Conservation (phyloP, 805 yeast species). For the Hemisphaericaspora nanyangensis region DNA sequence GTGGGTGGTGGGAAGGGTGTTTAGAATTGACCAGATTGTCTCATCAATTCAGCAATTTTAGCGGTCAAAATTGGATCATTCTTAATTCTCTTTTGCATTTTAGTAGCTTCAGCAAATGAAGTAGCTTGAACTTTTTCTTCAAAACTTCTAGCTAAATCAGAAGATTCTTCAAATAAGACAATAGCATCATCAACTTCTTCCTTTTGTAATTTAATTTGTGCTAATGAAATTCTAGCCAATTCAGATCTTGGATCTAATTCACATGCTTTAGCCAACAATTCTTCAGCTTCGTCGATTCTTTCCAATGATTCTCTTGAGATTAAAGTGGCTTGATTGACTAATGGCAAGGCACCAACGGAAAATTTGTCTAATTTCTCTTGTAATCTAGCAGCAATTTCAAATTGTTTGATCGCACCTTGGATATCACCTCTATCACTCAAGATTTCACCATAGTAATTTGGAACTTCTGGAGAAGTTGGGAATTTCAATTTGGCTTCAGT, state of each 20-base stretch:
- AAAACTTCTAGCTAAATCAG: constrained; percentile 74
- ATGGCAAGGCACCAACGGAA: constrained; percentile 83
- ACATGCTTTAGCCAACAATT: constrained; percentile 68
- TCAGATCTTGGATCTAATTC: constrained; percentile 85
- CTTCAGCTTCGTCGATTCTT: constrained; percentile 51
- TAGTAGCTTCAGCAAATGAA: constrained; percentile 88
- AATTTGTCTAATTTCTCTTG: constrained; percentile 67
- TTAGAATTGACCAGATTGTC: constrained; percentile 16
- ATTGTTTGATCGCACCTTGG: constrained; percentile 72
- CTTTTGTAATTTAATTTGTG: constrained; percentile 83
- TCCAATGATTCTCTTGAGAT: constrained; percentile 54
- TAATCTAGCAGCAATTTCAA: constrained; percentile 79
- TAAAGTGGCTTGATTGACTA: constrained; percentile 82
- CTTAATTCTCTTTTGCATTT: constrained; percentile 77
- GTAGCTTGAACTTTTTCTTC: constrained; percentile 90
- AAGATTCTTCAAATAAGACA: constrained; percentile 74
- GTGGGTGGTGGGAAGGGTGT: too few species aligned
- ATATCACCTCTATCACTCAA: constrained; percentile 76
- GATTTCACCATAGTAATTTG: constrained; percentile 94
- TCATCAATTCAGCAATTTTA: constrained; percentile 60
- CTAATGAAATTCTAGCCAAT: constrained; percentile 84
- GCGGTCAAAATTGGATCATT: constrained; percentile 61
- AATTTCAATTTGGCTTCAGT: constrained; percentile 66
- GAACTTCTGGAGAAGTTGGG: constrained; percentile 87
- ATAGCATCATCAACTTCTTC: constrained; percentile 82